Evolutionary conservation across 108 stramenopile species (phyloP).

Genomic region (Craspedostauros australis): DNA sequence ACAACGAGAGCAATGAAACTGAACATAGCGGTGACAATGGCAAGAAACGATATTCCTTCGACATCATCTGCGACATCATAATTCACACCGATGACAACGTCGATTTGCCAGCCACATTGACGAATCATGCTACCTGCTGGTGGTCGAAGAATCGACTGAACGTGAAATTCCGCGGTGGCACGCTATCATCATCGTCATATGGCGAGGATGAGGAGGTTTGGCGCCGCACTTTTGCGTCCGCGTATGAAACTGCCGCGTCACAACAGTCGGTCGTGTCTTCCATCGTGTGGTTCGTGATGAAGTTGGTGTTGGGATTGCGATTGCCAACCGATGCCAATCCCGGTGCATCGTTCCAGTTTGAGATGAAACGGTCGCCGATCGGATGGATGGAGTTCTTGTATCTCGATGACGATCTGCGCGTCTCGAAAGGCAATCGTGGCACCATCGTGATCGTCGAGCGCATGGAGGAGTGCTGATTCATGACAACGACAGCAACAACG

Average conservation of each 20-base stretch:
- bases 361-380: slow-evolving; percentile 27
- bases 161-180: slow-evolving; percentile 32
- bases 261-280: slow-evolving; percentile 14
- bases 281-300: slow-evolving; percentile 29
- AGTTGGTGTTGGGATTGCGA: slow-evolving; percentile 34
- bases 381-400: slow-evolving; percentile 53
- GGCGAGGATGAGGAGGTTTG: slow-evolving; percentile 15
- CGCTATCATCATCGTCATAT: slow-evolving; percentile 19
- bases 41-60: slow-evolving; percentile 19
- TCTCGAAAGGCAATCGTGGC: slow-evolving; percentile 52
- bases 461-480: too few species aligned
- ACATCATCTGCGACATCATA: slow-evolving; percentile 19
- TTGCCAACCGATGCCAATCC: slow-evolving; percentile 26
- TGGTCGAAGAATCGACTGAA: slow-evolving; percentile 20
- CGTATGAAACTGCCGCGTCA: too few species aligned
- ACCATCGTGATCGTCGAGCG: slow-evolving; percentile 49
- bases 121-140: slow-evolving; percentile 28
- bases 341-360: slow-evolving; percentile 27
- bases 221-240: slow-evolving; percentile 37
- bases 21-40: too few species aligned
- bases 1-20: too few species aligned
- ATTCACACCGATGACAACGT: slow-evolving; percentile 30
- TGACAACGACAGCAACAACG: too few species aligned
- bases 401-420: slow-evolving; percentile 50
- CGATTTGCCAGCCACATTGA: slow-evolving; percentile 31